These are phyloP conservation scores for Skeletonema marinoi DNA, from an alignment of 108 stramenopile species.

Conservation along the genomic window DNA sequence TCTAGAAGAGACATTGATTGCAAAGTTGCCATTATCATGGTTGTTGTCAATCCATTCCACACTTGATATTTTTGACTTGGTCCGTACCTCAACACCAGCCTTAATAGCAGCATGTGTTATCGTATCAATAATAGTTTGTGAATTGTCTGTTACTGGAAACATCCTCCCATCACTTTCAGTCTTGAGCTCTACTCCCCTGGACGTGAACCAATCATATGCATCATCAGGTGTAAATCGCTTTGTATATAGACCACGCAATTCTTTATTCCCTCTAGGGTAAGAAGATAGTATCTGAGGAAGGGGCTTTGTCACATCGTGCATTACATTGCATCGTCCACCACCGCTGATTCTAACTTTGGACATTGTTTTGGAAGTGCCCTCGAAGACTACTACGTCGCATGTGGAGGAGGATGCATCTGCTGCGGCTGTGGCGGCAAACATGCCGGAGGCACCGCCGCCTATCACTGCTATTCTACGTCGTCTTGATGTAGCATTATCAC, in stretches of 20 bases:
- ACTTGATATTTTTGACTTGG: constrained; percentile 47
- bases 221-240: constrained; percentile 81
- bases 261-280: constrained; percentile 89
- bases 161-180: constrained; percentile 94
- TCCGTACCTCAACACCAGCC: constrained; percentile 66
- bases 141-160: constrained; percentile 91
- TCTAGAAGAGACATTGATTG: constrained; percentile 27
- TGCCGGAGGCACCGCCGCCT: constrained; percentile 66
- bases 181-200: constrained; percentile 87
- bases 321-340: constrained; percentile 92
- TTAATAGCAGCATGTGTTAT: constrained; percentile 63
- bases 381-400: constrained; percentile 79
- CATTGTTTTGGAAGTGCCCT: constrained; percentile 78
- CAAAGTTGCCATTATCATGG: constrained; percentile 19
- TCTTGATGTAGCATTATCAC: neutral
- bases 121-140: constrained; percentile 88
- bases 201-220: constrained; percentile 87
- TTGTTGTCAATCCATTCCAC: constrained; percentile 22
- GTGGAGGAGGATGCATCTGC: constrained; percentile 29
- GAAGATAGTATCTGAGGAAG: constrained; percentile 70
- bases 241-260: constrained; percentile 78
- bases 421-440: constrained; percentile 60
- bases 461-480: constrained; percentile 53
- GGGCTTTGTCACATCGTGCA: constrained; percentile 88
- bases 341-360: constrained; percentile 93